Base-by-base conservation (phyloP, 352 stramenopile genomes). In the Globisporangium nodosum region DNA sequence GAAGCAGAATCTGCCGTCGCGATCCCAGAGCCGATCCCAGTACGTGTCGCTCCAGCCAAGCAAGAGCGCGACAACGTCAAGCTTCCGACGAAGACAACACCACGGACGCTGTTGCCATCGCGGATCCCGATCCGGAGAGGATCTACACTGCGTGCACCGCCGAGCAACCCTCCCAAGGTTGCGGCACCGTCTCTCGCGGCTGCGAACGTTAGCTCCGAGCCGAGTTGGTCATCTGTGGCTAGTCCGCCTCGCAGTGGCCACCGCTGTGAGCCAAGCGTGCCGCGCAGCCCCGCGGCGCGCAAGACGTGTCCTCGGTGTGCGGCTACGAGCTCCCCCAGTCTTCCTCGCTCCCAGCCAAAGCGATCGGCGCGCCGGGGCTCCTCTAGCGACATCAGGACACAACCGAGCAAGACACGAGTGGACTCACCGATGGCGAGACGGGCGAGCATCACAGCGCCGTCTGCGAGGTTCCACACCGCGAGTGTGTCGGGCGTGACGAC, bases 191-290 rank as follows among this genome's bases (percentile, higher is more conserved):
- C 50, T 0, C 3, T 15, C 1, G 31, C 13, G 24, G 16, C 54
- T 53, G n/a, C 48, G 31, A 33, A 20, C 8, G 31, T 31, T 7
- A 18, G 31, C 16, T 52, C 21, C 12, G 20, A 53, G 15, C 16
- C 31, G 20, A 30, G 20, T 27, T 30, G 11, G 15, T 5, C 54
- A 5, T 30, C 13, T 21, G 31, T 4, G 15, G 12, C 5, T 40
- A 35, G 24, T 2, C 8, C 3, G 16, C 35, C 20, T 21, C 18
- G 5, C 31, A 33, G n/a, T 12, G 13, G 20, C 31, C 21, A 24
- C 1, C 57, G 50, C n/a, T 63, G 49, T 7, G 57, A 49, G 3
- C 57, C 49, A 13, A 63, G 40, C n/a, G 46, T 56, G 20, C 57
- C 57, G 3, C 57, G 57, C 20, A 63, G 33, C 16, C 57, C 57